A percentile compares a stretch with the other conserved stretches of the same genome.
Evolutionary conservation across 2,329 filamentous ascomycete genomes (phyloP).

Genomic region (Raffaelea ambrosiae): DNA sequence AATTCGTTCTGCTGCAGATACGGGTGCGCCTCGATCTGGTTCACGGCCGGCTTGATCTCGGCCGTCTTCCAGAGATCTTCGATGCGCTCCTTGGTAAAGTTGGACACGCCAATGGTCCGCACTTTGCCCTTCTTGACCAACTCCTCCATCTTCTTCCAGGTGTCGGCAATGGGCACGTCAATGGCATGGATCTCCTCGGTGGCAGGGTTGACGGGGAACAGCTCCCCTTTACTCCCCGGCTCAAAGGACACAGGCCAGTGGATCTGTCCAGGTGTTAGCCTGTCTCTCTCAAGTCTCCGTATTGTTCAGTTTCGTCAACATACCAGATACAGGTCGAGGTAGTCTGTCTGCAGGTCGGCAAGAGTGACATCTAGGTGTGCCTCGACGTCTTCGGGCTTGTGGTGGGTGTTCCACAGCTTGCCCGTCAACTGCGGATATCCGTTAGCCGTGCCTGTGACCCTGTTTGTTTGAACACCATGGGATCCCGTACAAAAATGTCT

Average conservation of each 20-base stretch:
- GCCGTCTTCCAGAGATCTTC: constrained; percentile 43
- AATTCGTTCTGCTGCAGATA: constrained; percentile 54
- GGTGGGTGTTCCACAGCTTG: constrained; percentile 52
- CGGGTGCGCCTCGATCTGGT: constrained; percentile 61
- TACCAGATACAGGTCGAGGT: constrained; percentile 57
- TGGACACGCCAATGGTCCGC: constrained; percentile 51
- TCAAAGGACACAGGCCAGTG: constrained; percentile 46
- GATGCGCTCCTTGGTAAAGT: constrained; percentile 49
- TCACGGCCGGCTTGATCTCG: constrained; percentile 41
- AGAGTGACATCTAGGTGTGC: constrained; percentile 48
- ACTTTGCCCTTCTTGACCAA: constrained; percentile 41
- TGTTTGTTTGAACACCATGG: background rate
- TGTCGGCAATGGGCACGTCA: constrained; percentile 18
- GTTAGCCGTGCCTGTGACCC: background rate
- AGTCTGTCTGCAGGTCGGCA: constrained; percentile 47
- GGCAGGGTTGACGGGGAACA: constrained; percentile 4
- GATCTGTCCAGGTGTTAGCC: constrained; percentile 28
- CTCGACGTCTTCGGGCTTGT: constrained; percentile 53
- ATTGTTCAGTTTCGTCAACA: background rate
- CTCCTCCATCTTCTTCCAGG: constrained; percentile 50
- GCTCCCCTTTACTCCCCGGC: constrained; percentile 10
- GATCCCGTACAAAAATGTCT: constrained; percentile 45
- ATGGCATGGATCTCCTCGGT: constrained; percentile 24
- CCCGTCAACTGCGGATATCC: constrained; percentile 23
- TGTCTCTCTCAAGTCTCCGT: background rate